These are phyloP conservation scores for Pseudocercospora pini-densiflorae DNA, from an alignment of 2,329 filamentous ascomycete species.

Conservation along the genomic window DNA sequence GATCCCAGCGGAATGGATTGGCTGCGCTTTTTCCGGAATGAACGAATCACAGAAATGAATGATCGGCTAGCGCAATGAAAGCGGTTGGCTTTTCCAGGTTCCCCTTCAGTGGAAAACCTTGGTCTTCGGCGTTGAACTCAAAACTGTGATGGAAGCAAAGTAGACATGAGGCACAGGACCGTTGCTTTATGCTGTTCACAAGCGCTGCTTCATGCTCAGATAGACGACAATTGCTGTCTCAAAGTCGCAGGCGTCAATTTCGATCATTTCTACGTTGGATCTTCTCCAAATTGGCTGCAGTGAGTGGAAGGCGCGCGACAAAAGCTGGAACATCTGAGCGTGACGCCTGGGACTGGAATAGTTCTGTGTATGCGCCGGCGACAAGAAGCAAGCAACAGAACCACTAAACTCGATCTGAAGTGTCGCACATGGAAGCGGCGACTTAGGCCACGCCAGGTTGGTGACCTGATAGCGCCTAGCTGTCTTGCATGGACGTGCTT, in stretches of 20 bases:
- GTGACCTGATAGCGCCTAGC: constrained; percentile 2
- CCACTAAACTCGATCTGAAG: constrained; percentile 13
- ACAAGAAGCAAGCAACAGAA: constrained; percentile 10
- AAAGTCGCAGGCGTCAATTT: constrained; percentile 15
- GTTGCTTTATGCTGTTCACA: constrained; percentile 20
- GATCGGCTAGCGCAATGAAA: constrained; percentile 7
- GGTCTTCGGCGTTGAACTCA: neutral
- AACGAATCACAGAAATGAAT: constrained; percentile 14
- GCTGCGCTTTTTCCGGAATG: constrained; percentile 6
- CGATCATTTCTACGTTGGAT: neutral
- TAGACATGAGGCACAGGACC: constrained; percentile 22
- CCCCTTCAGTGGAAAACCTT: neutral
- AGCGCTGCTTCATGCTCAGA: constrained; percentile 13
- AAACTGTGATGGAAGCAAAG: constrained; percentile 8
- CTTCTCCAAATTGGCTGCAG: neutral
- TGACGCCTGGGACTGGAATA: constrained; percentile 19
- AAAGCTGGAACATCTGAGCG: constrained; percentile 14
- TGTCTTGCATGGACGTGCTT: neutral
- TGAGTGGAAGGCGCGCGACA: constrained; percentile 13
- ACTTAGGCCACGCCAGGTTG: constrained; percentile 8
- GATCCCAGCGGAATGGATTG: constrained; percentile 17
- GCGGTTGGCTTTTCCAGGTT: neutral
- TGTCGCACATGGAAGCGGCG: constrained; percentile 15
- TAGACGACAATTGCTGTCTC: neutral
- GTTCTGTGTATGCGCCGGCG: constrained; percentile 9